Base-by-base conservation (phyloP, 1,284 basidiomycete genomes). In the Uromyces viciae-fabae region DNA sequence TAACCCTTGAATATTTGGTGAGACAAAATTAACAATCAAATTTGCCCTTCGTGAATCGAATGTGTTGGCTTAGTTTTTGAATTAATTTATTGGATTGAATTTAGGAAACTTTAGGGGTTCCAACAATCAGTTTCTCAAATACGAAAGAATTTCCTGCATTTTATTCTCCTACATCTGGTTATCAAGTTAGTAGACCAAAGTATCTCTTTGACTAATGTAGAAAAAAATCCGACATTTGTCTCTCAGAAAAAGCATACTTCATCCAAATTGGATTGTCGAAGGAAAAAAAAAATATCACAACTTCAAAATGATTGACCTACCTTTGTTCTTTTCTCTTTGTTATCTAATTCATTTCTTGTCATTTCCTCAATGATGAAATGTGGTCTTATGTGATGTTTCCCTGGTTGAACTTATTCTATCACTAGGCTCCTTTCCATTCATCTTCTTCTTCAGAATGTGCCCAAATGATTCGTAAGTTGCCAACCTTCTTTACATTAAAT, bases 101-200 rank as follows among this genome's bases (percentile, higher is more conserved):
- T 14, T 83, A 95, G 94, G 97, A 99, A 90, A 98, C 97, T 0
- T 90, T 95, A 71, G 97, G 97, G 7, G 94, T 99, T 4, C 93
- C 94, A 1, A 95, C 98, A 0, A 86, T 95, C 3, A 90, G 94
- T 0, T 96, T 93, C 84, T 90, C 91, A 8, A 86, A 90, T 46
- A 90, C 90, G 0, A 88, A 89, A 28, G 92, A 94, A 83, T 99
- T 99, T 84, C 96, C 97, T 1, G 95, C 95, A 0, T 99, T 99
- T 87, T 99, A 96, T 86, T 90, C 91, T 22, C 91, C 93, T 15
- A 88, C 88, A 73, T 95, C 94, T 82, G 95, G 95, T 0, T 91
- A 91, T 85, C 88, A 92, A 87, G 95, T 94, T 5, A 83, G 86
- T 82, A 74, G n/a, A n/a, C n/a, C n/a, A n/a, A n/a, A n/a, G n/a